Percentiles rank a stretch among this genome's conserved stretches.
Evolutionary conservation across 768 basidiomycete species (phyloP).

Genomic region (Phanerochaete sordida): DNA sequence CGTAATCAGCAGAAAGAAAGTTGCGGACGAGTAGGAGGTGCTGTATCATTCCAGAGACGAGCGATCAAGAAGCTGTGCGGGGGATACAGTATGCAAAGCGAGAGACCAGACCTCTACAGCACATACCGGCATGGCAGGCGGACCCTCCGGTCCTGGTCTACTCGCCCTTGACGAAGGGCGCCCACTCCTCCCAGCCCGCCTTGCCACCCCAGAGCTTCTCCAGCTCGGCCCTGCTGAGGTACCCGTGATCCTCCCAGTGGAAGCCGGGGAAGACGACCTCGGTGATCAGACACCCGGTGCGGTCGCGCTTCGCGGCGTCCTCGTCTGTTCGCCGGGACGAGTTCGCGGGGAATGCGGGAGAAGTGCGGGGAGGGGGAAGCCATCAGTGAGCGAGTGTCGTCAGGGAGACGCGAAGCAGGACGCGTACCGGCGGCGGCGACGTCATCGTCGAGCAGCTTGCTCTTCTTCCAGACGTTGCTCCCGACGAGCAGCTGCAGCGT

Average conservation of each 20-base stretch:
- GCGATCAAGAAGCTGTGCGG: too few relatives aligned
- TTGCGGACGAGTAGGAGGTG: too few relatives aligned
- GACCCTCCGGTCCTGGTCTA: too few relatives aligned
- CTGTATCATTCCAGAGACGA: too few relatives aligned
- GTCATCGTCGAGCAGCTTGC: slow-evolving; percentile 45
- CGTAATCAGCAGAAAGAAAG: too few relatives aligned
- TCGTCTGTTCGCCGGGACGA: slow-evolving; percentile 18
- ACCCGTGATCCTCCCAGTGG: slow-evolving; percentile 49
- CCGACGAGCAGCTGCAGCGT: slow-evolving; percentile 48
- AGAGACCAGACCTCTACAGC: too few relatives aligned
- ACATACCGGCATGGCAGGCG: too few relatives aligned
- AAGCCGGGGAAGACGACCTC: slow-evolving; percentile 61
- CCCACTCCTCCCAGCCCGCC: slow-evolving; percentile 22
- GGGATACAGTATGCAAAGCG: too few relatives aligned
- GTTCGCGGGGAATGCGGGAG: background rate
- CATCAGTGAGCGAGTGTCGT: background rate
- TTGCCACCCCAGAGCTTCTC: slow-evolving; percentile 30
- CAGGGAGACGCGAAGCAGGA: background rate
- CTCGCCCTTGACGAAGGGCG: slow-evolving; percentile 18
- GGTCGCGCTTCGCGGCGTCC: slow-evolving; percentile 29
- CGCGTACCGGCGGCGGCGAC: slow-evolving; percentile 24
- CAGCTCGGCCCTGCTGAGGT: slow-evolving; percentile 34
- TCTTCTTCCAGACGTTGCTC: slow-evolving; percentile 51
- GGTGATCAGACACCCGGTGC: slow-evolving; percentile 50
- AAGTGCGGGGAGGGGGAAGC: background rate